These are phyloP conservation scores for Microbotryomycetes sp. DNA, from an alignment of 1,284 basidiomycete species.

Conservation along the genomic window DNA sequence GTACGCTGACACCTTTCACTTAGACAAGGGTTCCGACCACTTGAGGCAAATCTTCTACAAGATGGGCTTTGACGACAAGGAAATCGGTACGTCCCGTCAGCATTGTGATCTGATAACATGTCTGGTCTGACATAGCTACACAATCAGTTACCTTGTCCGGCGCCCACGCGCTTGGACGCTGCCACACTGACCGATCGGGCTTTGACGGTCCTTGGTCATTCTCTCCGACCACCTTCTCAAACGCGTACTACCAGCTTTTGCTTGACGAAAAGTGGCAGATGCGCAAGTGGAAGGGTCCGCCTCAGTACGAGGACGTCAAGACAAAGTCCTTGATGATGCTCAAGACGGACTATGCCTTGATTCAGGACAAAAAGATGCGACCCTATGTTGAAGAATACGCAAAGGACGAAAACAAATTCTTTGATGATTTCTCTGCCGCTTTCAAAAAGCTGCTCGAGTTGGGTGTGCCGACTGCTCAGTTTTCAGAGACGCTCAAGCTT, in stretches of 20 bases:
- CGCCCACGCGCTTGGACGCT: conserved; percentile 90
- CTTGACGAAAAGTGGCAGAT: conserved; percentile 67
- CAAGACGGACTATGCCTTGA: conserved; percentile 67
- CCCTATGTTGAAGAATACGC: conserved; percentile 77
- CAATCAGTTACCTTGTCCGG: conserved; percentile 73
- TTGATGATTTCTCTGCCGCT: conserved; percentile 78
- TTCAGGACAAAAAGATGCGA: conserved; percentile 81
- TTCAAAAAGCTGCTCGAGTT: conserved; percentile 47
- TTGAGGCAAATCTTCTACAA: conserved; percentile 42
- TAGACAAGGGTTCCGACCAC: conserved; percentile 42
- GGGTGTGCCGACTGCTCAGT: not conserved
- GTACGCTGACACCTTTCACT: no score
- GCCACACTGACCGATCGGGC: conserved; percentile 73
- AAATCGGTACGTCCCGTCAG: conserved; percentile 48
- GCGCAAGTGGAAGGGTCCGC: conserved; percentile 64
- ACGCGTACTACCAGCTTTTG: conserved; percentile 83
- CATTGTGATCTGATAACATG: not conserved
- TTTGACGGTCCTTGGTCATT: conserved; percentile 89
- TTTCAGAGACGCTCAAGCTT: not conserved
- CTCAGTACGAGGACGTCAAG: conserved; percentile 88
- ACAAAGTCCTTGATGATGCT: conserved; percentile 86
- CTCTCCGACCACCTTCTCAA: conserved; percentile 70
- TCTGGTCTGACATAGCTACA: not conserved
- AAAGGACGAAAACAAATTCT: conserved; percentile 71
- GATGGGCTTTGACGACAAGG: conserved; percentile 76